Base-by-base conservation (phyloP, 2,329 filamentous ascomycete genomes). In the Aspergillus hortae region DNA sequence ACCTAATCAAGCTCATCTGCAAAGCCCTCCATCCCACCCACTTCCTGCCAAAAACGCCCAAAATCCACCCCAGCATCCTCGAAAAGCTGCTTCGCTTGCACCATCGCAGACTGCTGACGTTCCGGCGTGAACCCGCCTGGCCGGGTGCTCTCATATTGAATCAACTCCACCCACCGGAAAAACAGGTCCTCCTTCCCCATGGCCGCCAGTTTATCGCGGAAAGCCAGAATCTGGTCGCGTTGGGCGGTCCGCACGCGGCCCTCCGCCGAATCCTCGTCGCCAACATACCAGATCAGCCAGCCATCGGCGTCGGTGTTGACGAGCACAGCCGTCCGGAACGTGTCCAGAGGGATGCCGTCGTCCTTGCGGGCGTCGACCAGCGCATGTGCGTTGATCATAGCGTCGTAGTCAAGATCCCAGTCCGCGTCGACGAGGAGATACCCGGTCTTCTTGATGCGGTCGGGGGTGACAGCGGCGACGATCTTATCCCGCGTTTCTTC, bases 121-220 rank as follows among this genome's bases (percentile, higher is more conserved):
- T 91, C 87, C 0, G 79, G 75, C 1, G 86, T 88, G 65, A 95
- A 95, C 0, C 89, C 89, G 15, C 87, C 89, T 0, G 90, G 88
- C 59, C 82, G 81, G 33, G 85, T 87, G 40, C 89, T 87, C 73
- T 96, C 91, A 64, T 85, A 95, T 73, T 96, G 91, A 46, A 96
- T 85, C 65, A 95, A 81, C 75, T 96, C 92, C 45, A 96, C 89
- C 90, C 91, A 96, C 50, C 87, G 84, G 74, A 89, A 96, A 74
- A 96, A 96, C 48, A 96, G 70, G 57, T 88, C 85, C 69, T 96
- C 92, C 72, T 96, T 95, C 41, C 88, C 90, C 70, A 94, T 78
- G 2, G 80, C 80, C 1, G 82, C 80, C 60, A 96, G 78, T 17
- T 85, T 84, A 41, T 94, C 87, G 61, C 89, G 86, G 68, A 96